Evolutionary conservation across 1,284 basidiomycete genomes (phyloP), one percentile per base, ranked within the genome.

Genomic region (Malassezia brasiliensis): DNA sequence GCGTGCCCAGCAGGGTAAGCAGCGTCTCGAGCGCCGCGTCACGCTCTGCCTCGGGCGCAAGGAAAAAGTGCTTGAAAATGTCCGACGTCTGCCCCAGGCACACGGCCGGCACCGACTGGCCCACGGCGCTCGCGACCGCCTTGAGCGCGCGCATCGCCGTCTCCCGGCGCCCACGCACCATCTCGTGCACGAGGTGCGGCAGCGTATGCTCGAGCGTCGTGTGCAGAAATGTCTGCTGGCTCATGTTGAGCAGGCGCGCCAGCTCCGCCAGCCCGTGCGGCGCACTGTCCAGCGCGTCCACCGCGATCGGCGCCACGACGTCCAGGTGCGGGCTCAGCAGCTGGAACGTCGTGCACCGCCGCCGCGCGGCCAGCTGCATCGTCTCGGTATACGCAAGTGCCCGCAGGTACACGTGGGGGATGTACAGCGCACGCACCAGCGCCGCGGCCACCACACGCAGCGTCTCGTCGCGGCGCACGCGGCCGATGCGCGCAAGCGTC

Each of bases 191-290:
- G 28, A 72, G 56, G 15, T 64, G 66, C 5, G 72, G 72, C 8
- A 74, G 48, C 5, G 67, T 72, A 32, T 61, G 65, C 22, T 61
- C 51, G n/a, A 70, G 61, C 9, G 71, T 73, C 9, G 63, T 51
- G 28, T 65, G 66, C 50, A 74, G 57, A 52, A 74, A 74, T 8
- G 63, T 66, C 50, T 59, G 58, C 38, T 62, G 61, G 25, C 62
- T 63, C 64, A 71, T 66, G 46, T 64, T 64, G 49, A 68, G 62
- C 40, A 74, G 47, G 37, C 58, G 61, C 28, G 69, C 50, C 15
- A 67, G 57, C 46, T 69, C 67, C 19, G 55, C 57, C 51, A 69
- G 63, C 2, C 69, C 61, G 28, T 61, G 58, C 28, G 67, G 66
- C 49, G 63, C 64, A n/a, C 62, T 58, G 50, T 56, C 59, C 51